phyloP scores from a whole-genome alignment of 164 flowering plant species.

The Macadamia integrifolia region DNA sequence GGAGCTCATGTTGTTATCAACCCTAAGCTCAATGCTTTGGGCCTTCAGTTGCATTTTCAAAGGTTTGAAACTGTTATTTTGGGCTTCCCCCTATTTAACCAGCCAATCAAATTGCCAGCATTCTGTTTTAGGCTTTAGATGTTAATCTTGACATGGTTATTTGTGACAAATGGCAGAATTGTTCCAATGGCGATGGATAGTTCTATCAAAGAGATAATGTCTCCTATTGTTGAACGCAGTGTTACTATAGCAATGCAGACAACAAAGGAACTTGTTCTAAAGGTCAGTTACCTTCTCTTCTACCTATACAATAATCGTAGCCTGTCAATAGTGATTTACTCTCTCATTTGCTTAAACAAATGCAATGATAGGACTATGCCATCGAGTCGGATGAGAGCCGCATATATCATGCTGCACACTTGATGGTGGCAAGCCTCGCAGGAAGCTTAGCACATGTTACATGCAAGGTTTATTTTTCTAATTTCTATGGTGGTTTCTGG shows the following conservation, averaged over 20 bases:
- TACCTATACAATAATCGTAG: background rate
- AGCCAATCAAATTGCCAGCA: background rate
- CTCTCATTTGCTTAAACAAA: too few relatives aligned
- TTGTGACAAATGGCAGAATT: slow-evolving; percentile 41
- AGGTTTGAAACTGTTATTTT: slow-evolving; percentile 43
- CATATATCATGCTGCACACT: slow-evolving; percentile 84
- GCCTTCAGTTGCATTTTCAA: slow-evolving; percentile 78
- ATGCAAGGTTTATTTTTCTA: slow-evolving; percentile 69
- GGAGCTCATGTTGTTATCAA: slow-evolving; percentile 78
- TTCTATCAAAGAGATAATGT: slow-evolving; percentile 80
- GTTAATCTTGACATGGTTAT: background rate
- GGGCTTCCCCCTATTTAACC: background rate
- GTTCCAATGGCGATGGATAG: slow-evolving; percentile 88
- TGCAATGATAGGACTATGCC: slow-evolving; percentile 67
- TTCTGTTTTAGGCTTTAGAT: background rate
- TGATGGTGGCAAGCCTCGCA: slow-evolving; percentile 94
- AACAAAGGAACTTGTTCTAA: slow-evolving; percentile 86
- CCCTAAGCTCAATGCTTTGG: slow-evolving; percentile 55
- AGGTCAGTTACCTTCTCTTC: slow-evolving; percentile 36
- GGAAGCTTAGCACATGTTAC: slow-evolving; percentile 99
- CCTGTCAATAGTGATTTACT: background rate
- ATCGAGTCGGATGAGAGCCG: slow-evolving; percentile 94
- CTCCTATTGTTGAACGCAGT: slow-evolving; percentile 84
- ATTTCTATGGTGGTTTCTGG: background rate
- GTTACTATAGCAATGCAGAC: slow-evolving; percentile 91